Conservation (phyloP, 2,329 filamentous ascomycete genomes). For the Calonectria pseudoturangicola region DNA sequence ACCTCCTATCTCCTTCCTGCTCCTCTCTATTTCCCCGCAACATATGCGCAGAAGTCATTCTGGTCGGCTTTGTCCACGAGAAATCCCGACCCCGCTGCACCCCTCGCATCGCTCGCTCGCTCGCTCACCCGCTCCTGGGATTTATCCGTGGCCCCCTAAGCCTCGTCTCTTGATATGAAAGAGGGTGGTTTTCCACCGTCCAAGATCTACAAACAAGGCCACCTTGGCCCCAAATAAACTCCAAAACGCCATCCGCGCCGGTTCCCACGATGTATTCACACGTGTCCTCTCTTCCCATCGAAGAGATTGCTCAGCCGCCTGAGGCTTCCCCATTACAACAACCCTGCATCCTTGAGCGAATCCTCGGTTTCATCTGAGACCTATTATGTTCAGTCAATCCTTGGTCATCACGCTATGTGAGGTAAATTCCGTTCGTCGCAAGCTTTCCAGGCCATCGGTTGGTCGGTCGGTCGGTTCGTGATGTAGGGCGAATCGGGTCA, state of each 20-base stretch:
- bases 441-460: constrained; percentile 39
- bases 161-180: constrained; percentile 63
- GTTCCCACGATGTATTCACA: constrained; percentile 54
- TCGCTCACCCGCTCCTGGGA: constrained; percentile 32
- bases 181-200: constrained; percentile 66
- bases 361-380: constrained; percentile 52
- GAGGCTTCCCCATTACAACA: constrained; percentile 57
- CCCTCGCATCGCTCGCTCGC: constrained; percentile 38
- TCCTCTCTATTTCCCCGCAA: not conserved
- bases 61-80: constrained; percentile 6
- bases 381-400: constrained; percentile 58
- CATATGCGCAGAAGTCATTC: not conserved
- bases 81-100: constrained; percentile 33
- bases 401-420: constrained; percentile 41
- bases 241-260: constrained; percentile 56
- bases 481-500: constrained; percentile 41
- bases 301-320: constrained; percentile 59
- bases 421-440: constrained; percentile 37
- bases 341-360: constrained; percentile 55
- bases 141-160: constrained; percentile 25
- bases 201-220: constrained; percentile 66
- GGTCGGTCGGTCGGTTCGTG: constrained; percentile 47
- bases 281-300: constrained; percentile 59
- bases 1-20: constrained; percentile 6
- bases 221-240: constrained; percentile 53